phyloP scores from a whole-genome alignment of 768 basidiomycete species.

The Saitozyma podzolica region DNA sequence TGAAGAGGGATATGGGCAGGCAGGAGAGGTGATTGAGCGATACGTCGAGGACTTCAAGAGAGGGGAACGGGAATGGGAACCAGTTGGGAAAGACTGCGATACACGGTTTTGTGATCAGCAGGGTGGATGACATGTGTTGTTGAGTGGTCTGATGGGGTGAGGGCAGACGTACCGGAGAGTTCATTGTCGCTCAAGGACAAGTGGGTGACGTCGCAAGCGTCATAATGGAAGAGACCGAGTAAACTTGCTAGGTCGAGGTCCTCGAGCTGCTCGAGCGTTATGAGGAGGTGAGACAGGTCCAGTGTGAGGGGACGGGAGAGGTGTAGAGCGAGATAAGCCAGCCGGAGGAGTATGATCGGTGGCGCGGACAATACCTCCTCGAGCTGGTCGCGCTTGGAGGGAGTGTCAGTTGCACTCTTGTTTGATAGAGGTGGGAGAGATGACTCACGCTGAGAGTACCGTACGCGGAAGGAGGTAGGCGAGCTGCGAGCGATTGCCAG shows the following conservation, averaged over 20 bases:
- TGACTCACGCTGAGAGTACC: too few relatives aligned
- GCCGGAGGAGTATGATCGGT: neutral
- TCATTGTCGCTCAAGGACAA: neutral
- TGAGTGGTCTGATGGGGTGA: neutral
- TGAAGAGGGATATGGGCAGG: neutral
- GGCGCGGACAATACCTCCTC: neutral
- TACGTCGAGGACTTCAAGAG: constrained; percentile 13
- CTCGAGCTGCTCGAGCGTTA: neutral
- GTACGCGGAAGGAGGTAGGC: too few relatives aligned
- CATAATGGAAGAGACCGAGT: neutral
- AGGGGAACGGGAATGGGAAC: constrained; percentile 6
- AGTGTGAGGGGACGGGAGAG: neutral
- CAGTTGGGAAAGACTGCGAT: constrained; percentile 1
- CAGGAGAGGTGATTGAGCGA: neutral
- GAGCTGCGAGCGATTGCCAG: too few relatives aligned
- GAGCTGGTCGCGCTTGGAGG: neutral
- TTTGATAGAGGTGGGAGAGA: too few relatives aligned
- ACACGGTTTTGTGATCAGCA: neutral
- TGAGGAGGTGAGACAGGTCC: neutral
- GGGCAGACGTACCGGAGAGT: neutral
- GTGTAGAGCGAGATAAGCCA: neutral
- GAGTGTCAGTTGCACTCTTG: too few relatives aligned
- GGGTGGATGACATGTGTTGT: neutral
- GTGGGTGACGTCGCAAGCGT: neutral
- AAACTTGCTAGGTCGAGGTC: neutral